These are phyloP conservation scores for Colletotrichum musicola DNA, from an alignment of 2,329 filamentous ascomycete genomes.

Conservation along the genomic window DNA sequence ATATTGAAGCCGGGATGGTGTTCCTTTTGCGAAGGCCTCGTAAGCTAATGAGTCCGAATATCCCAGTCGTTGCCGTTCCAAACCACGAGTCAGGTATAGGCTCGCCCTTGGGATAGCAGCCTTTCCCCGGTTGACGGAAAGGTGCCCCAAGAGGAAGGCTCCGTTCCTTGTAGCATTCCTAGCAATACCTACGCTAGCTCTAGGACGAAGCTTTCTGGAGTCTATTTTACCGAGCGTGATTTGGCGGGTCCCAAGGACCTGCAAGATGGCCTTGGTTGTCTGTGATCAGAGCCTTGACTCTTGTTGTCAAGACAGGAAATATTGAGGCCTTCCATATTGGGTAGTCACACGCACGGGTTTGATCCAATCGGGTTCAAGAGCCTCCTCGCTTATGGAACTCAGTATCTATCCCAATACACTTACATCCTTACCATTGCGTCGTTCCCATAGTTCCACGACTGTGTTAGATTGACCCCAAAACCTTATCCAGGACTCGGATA, in stretches of 20 bases:
- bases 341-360: too few species aligned
- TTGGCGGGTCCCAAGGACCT: too few species aligned
- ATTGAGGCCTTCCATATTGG: too few species aligned
- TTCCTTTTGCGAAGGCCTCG: neutral
- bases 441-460: neutral
- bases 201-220: too few species aligned
- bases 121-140: neutral
- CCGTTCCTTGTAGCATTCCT: too few species aligned
- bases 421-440: neutral
- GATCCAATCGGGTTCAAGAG: too few species aligned
- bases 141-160: too few species aligned
- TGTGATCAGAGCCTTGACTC: too few species aligned
- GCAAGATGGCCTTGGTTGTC: too few species aligned
- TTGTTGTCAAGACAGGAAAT: too few species aligned
- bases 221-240: too few species aligned
- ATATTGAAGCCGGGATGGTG: neutral
- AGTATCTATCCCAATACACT: neutral
- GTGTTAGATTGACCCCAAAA: conserved; percentile 6
- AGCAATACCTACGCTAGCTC: too few species aligned
- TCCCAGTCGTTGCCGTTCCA: neutral
- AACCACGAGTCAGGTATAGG: neutral
- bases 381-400: neutral
- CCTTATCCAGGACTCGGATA: conserved; percentile 9
- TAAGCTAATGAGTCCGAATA: neutral
- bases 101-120: neutral